Base-by-base conservation (phyloP, 208 protist genomes). In the Crithidia brevicula region DNA sequence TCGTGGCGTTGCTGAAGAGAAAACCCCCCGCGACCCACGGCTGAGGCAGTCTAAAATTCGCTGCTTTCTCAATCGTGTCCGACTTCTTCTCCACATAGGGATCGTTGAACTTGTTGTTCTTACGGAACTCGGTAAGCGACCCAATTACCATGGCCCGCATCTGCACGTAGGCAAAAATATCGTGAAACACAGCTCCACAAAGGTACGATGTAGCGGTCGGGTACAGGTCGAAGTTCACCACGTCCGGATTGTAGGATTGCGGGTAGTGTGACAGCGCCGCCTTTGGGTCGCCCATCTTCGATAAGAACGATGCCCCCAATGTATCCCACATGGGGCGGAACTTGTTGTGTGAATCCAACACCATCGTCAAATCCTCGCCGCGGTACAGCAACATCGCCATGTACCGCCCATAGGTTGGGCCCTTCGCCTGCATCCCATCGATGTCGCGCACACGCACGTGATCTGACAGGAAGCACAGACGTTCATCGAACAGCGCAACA, bases 311-410 rank as follows among this genome's bases (percentile, higher is more conserved):
- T 1, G 79, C 45, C 20, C 82, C 86, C 2, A 57, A 79, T 31
- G 86, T 85, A 61, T 96, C 91, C 85, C 89, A 96, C 25, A 81
- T 36, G 27, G 75, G 62, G 4, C 82, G 46, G 61, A 94, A 92
- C 50, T 88, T 82, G 4, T 77, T 87, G 83, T 96, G 91, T 47
- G 80, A 89, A 75, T 96, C 91, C 22, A 96, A 42, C 25, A 95
- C 77, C 85, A 96, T 91, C 61, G 79, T 92, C 74, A 90, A 94
- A 67, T 96, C 86, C 58, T 96, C 83, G 56, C 85, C 72, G 46
- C 72, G 77, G 62, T 81, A 94, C 43, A 96, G 80, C 5, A 94
- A 71, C 38, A 77, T 88, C 40, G 87, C 83, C 16, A 96, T 36
- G 76, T 93, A 93, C 18, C 91, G 79, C 23, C 80, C 86, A 63